Conservation (phyloP, 331 rosid species). For the Rosa hybrid region DNA sequence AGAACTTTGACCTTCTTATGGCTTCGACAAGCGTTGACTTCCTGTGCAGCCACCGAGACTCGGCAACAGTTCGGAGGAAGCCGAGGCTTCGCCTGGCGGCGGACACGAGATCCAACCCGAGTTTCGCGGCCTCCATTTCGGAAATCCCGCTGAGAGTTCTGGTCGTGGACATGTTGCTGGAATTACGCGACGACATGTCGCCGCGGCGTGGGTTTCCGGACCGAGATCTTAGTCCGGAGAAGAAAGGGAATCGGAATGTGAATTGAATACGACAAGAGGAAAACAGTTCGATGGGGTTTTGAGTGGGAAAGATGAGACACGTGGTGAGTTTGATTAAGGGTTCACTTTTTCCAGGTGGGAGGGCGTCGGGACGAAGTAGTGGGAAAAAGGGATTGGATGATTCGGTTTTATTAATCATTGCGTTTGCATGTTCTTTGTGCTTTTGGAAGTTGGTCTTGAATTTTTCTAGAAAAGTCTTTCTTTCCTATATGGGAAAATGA, state of each 20-base stretch:
- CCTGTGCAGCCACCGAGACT: conserved; percentile 61
- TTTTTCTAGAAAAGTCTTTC: not conserved
- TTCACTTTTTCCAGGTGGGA: not conserved
- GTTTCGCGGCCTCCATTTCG: conserved; percentile 35
- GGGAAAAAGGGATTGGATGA: not conserved
- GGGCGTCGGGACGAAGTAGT: not conserved
- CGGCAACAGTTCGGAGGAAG: conserved; percentile 54
- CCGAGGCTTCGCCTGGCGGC: conserved; percentile 62
- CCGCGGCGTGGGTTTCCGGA: not conserved
- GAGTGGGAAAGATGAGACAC: not conserved
- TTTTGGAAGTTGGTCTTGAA: not conserved
- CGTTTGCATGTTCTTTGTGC: not conserved
- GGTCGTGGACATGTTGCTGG: conserved; percentile 35
- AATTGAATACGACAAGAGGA: not conserved
- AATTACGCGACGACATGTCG: conserved; percentile 47
- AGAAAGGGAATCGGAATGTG: not conserved
- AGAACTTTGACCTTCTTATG: conserved; percentile 55
- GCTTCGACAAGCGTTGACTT: conserved; percentile 52
- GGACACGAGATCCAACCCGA: conserved; percentile 66
- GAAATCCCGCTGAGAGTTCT: conserved; percentile 56
- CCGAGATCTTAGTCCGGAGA: not conserved
- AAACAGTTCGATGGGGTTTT: not conserved
- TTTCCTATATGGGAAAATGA: not conserved
- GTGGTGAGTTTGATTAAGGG: not conserved
- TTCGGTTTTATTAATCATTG: not conserved